Base-by-base conservation (phyloP, 1,284 basidiomycete genomes). In the Ustilago tritici region DNA sequence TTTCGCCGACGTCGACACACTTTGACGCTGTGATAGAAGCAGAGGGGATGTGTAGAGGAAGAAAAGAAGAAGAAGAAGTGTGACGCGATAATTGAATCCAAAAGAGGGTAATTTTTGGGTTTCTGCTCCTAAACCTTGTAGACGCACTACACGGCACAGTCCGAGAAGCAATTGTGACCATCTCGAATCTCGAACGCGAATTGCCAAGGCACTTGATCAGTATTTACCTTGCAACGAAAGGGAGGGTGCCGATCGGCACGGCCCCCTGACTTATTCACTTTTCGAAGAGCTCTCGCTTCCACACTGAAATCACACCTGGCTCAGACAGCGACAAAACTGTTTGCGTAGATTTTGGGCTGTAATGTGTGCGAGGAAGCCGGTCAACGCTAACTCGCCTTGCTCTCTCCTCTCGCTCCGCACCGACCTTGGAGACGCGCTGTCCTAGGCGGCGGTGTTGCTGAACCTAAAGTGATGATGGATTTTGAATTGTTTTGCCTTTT, bases 181-280 rank as follows among this genome's bases (percentile, higher is more conserved):
- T 46, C 43, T 46, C 43, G 43, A 19, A 46, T 15, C 17, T 41
- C 40, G 11, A 41, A 41, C 15, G 40, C 6, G 12, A 17, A 41
- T 12, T 19, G 3, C 9, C 43, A 7, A 46, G 14, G 17, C 43
- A 19, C n/a, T 46, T 46, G 43, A 46, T 9, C 43, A 19, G 43
- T 46, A 19, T 46, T 15, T n/a, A 8, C 10, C 15, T 8, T 8
- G 43, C 43, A 19, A 19, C 43, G 43, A 46, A 46, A 1, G 11
- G 43, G 43, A 46, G n/a, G 43, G 43, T 46, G 19, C 43, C 43
- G 43, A 46, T 46, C 43, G 43, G 43, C 17, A 19, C 19, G 43
- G 43, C 43, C 43, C 43, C 43, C 43, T 46, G n/a, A 46, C 19
- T 1, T 46, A 7, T 19, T 46, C 15, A 7, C n/a, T 46, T 9